phyloP scores from a whole-genome alignment of 257 asterid genomes.

The Anisodus tanguticus region DNA sequence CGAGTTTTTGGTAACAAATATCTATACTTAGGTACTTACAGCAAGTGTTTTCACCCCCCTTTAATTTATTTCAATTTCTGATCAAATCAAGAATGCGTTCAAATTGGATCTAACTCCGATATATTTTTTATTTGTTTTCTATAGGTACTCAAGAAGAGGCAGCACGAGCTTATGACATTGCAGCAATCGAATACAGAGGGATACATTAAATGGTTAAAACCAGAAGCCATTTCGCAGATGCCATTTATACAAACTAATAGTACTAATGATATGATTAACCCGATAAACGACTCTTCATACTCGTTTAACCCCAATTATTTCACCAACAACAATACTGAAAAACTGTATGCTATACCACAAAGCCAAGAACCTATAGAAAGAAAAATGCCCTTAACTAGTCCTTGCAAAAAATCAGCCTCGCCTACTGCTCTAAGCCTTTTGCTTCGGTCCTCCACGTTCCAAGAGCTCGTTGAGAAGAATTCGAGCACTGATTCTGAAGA shows the following conservation, averaged over 20 bases:
- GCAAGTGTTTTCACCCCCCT: constrained; percentile 36
- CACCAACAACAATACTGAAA: constrained; percentile 31
- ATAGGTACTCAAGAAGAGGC: constrained; percentile 65
- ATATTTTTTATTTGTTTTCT: background rate
- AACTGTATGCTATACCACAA: constrained; percentile 39
- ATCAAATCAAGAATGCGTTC: background rate
- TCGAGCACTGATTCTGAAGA: constrained; percentile 29
- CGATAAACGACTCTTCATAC: constrained; percentile 34
- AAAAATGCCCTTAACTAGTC: constrained; percentile 56
- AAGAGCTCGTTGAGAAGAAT: constrained; percentile 64
- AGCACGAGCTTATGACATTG: constrained; percentile 60
- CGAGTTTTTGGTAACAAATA: constrained; percentile 84
- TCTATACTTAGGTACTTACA: constrained; percentile 78
- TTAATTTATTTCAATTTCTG: background rate
- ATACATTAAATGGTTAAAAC: constrained; percentile 56
- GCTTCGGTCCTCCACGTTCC: constrained; percentile 68
- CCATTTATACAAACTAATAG: constrained; percentile 3
- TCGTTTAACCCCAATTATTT: constrained; percentile 38
- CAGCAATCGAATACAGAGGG: constrained; percentile 60
- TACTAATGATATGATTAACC: constrained; percentile 31
- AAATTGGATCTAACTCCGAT: background rate
- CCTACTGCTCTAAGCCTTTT: constrained; percentile 72
- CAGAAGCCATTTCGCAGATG: constrained; percentile 37
- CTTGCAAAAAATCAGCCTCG: constrained; percentile 47
- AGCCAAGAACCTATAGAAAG: constrained; percentile 64